These are phyloP conservation scores for Herpetomonas samuelpessoai DNA, from an alignment of 208 protist species.

Conservation along the genomic window DNA sequence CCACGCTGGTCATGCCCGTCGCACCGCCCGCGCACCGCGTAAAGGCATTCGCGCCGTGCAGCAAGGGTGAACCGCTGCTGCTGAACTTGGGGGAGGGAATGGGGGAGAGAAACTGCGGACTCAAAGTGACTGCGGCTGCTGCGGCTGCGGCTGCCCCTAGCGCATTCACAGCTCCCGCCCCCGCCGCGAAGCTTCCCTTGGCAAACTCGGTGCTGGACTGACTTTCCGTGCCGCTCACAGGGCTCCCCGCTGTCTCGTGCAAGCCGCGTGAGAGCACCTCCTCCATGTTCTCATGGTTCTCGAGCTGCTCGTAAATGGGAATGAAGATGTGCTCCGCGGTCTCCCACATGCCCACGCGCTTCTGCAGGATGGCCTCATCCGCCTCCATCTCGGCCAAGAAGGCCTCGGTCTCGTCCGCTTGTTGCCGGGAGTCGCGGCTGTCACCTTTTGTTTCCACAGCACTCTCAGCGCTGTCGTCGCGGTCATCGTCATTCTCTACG, in stretches of 20 bases:
- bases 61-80: no score
- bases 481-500: no score
- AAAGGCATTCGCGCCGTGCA: no score
- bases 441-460: not conserved
- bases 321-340: conserved; percentile 60
- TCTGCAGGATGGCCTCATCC: not conserved
- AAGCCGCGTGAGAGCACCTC: conserved; percentile 15
- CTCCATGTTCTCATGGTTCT: conserved; percentile 13
- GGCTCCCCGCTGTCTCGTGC: not conserved
- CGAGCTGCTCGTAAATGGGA: conserved; percentile 46
- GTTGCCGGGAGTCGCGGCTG: not conserved
- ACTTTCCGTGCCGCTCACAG: not conserved
- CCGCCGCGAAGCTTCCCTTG: no score
- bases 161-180: no score
- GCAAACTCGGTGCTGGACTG: no score
- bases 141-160: no score
- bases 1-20: no score
- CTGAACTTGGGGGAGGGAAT: no score
- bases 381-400: conserved; percentile 17
- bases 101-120: no score
- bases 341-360: conserved; percentile 36
- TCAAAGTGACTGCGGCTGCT: no score
- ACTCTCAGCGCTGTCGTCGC: not conserved
- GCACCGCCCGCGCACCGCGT: no score
- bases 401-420: not conserved